Conservation (phyloP, 106 monocot genomes). For the Gastrodia elata region DNA sequence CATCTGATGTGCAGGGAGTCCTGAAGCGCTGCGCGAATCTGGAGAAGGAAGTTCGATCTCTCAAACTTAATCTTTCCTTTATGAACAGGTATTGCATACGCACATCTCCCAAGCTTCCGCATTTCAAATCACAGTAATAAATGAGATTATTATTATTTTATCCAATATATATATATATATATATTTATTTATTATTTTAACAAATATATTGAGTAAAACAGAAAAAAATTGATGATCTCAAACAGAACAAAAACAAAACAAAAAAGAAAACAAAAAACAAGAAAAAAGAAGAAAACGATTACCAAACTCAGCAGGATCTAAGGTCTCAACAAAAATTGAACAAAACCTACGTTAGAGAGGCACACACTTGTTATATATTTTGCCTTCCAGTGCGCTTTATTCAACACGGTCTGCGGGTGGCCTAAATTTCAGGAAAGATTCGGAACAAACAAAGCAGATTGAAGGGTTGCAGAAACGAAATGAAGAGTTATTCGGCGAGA, state of each 20-base stretch:
- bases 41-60: conserved; percentile 53
- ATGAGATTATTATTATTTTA: not conserved
- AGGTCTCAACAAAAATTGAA: no score
- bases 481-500: conserved; percentile 38
- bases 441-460: conserved; percentile 61
- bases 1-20: conserved; percentile 40
- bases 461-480: conserved; percentile 55
- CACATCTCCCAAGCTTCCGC: not conserved
- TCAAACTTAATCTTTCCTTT: conserved; percentile 44
- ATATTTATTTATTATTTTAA: no score
- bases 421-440: conserved; percentile 54
- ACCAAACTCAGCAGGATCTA: no score
- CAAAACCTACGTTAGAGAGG: no score
- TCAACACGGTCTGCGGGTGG: no score
- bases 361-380: no score
- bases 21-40: conserved; percentile 39
- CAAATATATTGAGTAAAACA: no score
- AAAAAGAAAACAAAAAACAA: no score
- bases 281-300: no score
- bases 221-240: no score
- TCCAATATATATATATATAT: not conserved
- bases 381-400: no score
- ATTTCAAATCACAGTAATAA: not conserved
- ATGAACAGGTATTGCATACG: conserved; percentile 53
- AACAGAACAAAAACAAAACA: no score